Conservation (phyloP, 192 early-diverging fungal genomes). For the Spinellus fusiger region DNA sequence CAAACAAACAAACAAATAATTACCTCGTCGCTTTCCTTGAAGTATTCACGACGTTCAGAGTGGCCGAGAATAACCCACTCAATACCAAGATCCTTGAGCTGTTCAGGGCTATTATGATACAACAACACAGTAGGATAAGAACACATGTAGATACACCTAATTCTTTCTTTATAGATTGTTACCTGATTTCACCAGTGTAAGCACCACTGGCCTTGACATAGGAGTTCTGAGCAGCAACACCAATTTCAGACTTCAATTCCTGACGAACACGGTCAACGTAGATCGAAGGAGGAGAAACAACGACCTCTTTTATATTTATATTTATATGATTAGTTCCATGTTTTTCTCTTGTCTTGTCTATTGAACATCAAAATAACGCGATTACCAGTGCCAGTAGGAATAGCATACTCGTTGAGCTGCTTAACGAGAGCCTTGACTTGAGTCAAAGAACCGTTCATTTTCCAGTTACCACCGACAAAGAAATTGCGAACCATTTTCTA, state of each 20-base stretch:
- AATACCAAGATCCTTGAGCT: conserved; percentile 93
- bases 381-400: conserved; percentile 68
- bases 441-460: conserved; percentile 91
- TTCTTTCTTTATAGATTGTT: conserved; percentile 4
- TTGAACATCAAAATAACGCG: neutral
- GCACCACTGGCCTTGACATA: conserved; percentile 84
- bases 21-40: conserved; percentile 82
- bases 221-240: conserved; percentile 95
- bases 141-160: neutral
- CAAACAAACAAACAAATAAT: neutral
- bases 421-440: conserved; percentile 72
- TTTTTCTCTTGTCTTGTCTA: neutral
- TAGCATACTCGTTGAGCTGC: conserved; percentile 66
- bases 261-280: conserved; percentile 81
- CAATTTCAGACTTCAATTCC: conserved; percentile 74
- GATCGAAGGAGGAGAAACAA: conserved; percentile 90
- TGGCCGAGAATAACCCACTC: conserved; percentile 98
- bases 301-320: conserved; percentile 76
- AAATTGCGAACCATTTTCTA: conserved; percentile 69
- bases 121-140: neutral
- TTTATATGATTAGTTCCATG: neutral
- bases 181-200: conserved; percentile 95
- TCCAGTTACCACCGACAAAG: conserved; percentile 89
- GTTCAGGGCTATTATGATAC: conserved; percentile 58
- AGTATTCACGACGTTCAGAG: conserved; percentile 95